Evolutionary conservation across 75 land plant species (phyloP).

Genomic region (Cupressus sempervirens): DNA sequence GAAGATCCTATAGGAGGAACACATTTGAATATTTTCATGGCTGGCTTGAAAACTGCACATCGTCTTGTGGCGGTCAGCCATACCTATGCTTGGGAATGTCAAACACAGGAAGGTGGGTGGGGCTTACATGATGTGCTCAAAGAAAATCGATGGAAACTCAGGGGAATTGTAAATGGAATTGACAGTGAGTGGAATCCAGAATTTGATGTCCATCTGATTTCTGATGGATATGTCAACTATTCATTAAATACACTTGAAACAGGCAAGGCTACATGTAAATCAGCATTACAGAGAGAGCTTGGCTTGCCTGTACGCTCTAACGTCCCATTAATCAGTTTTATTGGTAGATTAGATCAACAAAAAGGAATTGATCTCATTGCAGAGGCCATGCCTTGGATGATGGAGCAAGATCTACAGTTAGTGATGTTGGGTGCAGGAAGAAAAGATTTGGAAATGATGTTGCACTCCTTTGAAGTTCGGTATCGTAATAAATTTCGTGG

Average conservation of each 20-base stretch:
- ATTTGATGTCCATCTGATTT: constrained; percentile 49
- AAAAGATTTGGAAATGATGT: constrained; percentile 68
- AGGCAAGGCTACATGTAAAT: constrained; percentile 83
- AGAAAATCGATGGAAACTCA: constrained; percentile 78
- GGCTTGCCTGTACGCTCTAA: constrained; percentile 67
- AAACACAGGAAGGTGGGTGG: constrained; percentile 93
- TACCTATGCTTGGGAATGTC: constrained; percentile 91
- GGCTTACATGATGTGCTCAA: constrained; percentile 74
- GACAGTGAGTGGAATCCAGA: constrained; percentile 92
- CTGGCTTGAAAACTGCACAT: constrained; percentile 85
- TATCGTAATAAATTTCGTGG: constrained; percentile 68
- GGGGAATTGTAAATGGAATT: constrained; percentile 93
- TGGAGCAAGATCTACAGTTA: constrained; percentile 76
- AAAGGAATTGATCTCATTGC: constrained; percentile 91
- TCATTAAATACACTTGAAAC: constrained; percentile 51
- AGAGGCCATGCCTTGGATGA: constrained; percentile 91
- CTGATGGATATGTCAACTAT: constrained; percentile 88
- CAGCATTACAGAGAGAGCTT: constrained; percentile 84
- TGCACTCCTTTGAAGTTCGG: constrained; percentile 55
- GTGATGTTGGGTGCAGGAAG: constrained; percentile 89
- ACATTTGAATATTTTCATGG: constrained; percentile 84
- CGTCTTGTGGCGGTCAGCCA: constrained; percentile 87
- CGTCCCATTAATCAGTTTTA: constrained; percentile 82
- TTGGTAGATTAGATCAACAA: constrained; percentile 87
- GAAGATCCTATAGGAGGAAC: constrained; percentile 88